These are phyloP conservation scores for Metschnikowia kofuensis DNA, from an alignment of 805 yeast species.

Conservation along the genomic window DNA sequence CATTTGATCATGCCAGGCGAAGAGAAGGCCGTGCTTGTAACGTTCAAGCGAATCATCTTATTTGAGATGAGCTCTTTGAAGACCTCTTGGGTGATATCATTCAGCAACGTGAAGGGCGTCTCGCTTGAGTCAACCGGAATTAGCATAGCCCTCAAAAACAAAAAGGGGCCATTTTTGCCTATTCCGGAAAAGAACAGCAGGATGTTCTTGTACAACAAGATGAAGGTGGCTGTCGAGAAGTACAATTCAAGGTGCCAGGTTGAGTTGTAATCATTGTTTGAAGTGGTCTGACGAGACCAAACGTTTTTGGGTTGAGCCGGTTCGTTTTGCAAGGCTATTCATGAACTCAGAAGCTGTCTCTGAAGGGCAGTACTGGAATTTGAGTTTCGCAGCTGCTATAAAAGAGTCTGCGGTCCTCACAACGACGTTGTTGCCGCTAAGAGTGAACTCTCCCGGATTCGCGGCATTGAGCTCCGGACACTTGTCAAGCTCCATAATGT, in stretches of 20 bases:
- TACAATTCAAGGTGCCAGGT: conserved; percentile 71
- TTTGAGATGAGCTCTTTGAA: conserved; percentile 59
- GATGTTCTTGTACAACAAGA: conserved; percentile 62
- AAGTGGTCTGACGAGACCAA: background rate
- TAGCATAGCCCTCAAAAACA: conserved; percentile 51
- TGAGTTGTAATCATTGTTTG: conserved; percentile 3
- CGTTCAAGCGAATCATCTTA: conserved; percentile 66
- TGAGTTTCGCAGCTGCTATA: conserved; percentile 37
- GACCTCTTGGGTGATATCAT: conserved; percentile 69
- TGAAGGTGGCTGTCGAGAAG: conserved; percentile 77
- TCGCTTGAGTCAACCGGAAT: conserved; percentile 80
- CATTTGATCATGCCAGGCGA: conserved; percentile 82
- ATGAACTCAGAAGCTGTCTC: conserved; percentile 48
- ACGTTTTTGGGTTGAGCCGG: conserved; percentile 30
- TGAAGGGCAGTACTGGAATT: conserved; percentile 52
- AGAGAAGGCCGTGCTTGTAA: conserved; percentile 72
- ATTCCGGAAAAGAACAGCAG: conserved; percentile 65
- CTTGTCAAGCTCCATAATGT: conserved; percentile 20
- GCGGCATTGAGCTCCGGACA: background rate
- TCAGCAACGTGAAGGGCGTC: conserved; percentile 64
- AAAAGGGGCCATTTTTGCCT: conserved; percentile 65
- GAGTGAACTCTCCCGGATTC: conserved; percentile 23
- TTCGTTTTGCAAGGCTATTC: conserved; percentile 43
- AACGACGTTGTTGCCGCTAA: conserved; percentile 23
- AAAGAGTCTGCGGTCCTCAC: conserved; percentile 46